Percentiles rank a stretch among this genome's conserved stretches.
Evolutionary conservation across 148 eudicot genomes (phyloP).

Genomic region (Fallopia convolvulus): DNA sequence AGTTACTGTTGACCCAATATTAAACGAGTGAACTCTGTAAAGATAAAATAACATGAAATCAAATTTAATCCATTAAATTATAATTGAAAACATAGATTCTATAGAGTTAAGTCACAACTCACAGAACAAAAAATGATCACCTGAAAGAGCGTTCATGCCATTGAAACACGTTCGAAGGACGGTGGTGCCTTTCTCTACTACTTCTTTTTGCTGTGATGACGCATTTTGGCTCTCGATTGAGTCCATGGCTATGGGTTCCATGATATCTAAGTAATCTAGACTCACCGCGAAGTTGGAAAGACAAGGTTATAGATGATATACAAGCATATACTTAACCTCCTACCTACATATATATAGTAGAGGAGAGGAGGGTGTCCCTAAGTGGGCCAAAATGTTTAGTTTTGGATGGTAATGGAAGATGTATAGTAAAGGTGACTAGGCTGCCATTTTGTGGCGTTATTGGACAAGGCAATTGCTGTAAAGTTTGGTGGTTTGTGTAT

Average conservation of each 20-base stretch:
- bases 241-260: not conserved
- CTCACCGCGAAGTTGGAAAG: not conserved
- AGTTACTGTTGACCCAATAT: too few species aligned
- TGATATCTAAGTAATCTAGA: not conserved
- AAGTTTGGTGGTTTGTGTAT: too few species aligned
- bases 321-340: not conserved
- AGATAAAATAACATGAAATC: too few species aligned
- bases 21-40: too few species aligned
- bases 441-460: not conserved
- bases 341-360: not conserved
- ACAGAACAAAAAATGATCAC: constrained; percentile 5
- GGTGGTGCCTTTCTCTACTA: constrained; percentile 6
- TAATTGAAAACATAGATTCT: not conserved
- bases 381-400: not conserved
- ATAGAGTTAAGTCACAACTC: too few species aligned
- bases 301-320: not conserved
- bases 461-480: too few species aligned
- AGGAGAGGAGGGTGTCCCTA: not conserved
- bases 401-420: not conserved
- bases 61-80: too few species aligned
- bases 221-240: not conserved
- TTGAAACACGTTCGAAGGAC: constrained; percentile 40
- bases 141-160: constrained; percentile 47
- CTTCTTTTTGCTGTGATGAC: not conserved
- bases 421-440: not conserved